A percentile compares a stretch with the other conserved stretches of the same genome.
These are phyloP conservation scores for Penicillium tannophilum DNA, from an alignment of 495 filamentous ascomycete genomes.

Conservation along the genomic window DNA sequence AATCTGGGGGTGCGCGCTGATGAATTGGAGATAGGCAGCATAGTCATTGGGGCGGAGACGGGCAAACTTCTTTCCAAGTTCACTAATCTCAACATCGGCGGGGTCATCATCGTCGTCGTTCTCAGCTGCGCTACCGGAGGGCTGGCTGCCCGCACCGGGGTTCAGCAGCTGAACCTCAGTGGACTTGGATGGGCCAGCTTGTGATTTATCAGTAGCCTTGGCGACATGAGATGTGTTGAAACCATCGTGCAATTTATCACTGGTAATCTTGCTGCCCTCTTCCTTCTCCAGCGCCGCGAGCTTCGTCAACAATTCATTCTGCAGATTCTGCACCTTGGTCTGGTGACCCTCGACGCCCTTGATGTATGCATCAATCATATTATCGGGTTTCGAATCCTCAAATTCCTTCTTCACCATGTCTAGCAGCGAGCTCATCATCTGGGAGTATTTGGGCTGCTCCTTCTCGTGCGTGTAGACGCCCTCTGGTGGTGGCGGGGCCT, in stretches of 20 bases:
- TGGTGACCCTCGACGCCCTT: slow-evolving; percentile 75
- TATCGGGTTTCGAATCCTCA: slow-evolving; percentile 64
- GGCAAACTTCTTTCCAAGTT: slow-evolving; percentile 75
- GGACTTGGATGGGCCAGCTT: slow-evolving; percentile 23
- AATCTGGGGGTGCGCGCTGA: slow-evolving; percentile 71
- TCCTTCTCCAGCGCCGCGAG: slow-evolving; percentile 84
- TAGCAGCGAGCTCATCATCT: slow-evolving; percentile 91
- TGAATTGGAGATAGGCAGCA: slow-evolving; percentile 69
- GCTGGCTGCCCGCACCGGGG: slow-evolving; percentile 50
- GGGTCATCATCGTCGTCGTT: slow-evolving; percentile 65
- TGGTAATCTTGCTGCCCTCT: slow-evolving; percentile 88
- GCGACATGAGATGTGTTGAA: slow-evolving; percentile 81
- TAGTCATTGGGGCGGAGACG: slow-evolving; percentile 77
- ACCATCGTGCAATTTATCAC: slow-evolving; percentile 86
- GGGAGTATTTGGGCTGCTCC: slow-evolving; percentile 82
- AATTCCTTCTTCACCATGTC: slow-evolving; percentile 94
- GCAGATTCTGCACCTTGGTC: slow-evolving; percentile 73
- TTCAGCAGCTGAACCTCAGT: slow-evolving; percentile 79
- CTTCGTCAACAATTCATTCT: slow-evolving; percentile 70
- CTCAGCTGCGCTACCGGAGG: slow-evolving; percentile 59
- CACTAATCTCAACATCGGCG: slow-evolving; percentile 71
- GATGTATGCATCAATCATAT: slow-evolving; percentile 71
- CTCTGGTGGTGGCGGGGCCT: slow-evolving; percentile 69
- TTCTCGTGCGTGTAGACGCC: slow-evolving; percentile 74
- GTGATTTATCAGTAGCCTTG: slow-evolving; percentile 57